Percentiles rank a stretch among this genome's conserved stretches.
phyloP scores from a whole-genome alignment of 257 asterid genomes.

The Mentha longifolia region DNA sequence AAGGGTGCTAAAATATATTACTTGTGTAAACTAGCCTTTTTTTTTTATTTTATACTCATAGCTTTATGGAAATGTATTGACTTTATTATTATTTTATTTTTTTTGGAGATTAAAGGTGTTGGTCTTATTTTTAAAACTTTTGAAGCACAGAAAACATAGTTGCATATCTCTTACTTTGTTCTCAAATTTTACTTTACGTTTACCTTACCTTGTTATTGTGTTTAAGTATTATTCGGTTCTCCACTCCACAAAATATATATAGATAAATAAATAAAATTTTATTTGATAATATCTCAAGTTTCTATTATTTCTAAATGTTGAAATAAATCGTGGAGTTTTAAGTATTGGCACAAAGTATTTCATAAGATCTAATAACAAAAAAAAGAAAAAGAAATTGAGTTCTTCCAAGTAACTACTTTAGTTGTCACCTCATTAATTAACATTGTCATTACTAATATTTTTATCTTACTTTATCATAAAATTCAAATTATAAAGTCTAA shows the following conservation, averaged over 20 bases:
- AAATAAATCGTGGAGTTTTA: too few relatives aligned
- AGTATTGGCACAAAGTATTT: background rate
- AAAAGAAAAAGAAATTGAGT: background rate
- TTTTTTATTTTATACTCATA: background rate
- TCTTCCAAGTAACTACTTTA: background rate
- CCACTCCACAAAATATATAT: too few relatives aligned
- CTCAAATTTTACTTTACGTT: too few relatives aligned
- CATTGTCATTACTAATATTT: background rate
- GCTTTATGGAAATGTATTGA: background rate
- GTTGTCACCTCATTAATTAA: background rate
- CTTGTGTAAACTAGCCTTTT: background rate
- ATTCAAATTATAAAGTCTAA: background rate
- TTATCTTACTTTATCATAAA: background rate
- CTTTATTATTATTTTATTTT: background rate
- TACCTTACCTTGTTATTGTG: too few relatives aligned
- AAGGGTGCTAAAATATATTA: constrained; percentile 9
- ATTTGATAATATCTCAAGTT: too few relatives aligned
- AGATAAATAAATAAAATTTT: too few relatives aligned
- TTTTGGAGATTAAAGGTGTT: too few relatives aligned
- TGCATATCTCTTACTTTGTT: too few relatives aligned
- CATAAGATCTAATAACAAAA: background rate
- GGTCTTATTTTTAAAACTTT: too few relatives aligned
- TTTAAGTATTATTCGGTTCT: too few relatives aligned
- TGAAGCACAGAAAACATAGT: too few relatives aligned
- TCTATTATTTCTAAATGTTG: too few relatives aligned